These are phyloP conservation scores for Penicillium steckii DNA, from an alignment of 495 filamentous ascomycete genomes.

Conservation along the genomic window DNA sequence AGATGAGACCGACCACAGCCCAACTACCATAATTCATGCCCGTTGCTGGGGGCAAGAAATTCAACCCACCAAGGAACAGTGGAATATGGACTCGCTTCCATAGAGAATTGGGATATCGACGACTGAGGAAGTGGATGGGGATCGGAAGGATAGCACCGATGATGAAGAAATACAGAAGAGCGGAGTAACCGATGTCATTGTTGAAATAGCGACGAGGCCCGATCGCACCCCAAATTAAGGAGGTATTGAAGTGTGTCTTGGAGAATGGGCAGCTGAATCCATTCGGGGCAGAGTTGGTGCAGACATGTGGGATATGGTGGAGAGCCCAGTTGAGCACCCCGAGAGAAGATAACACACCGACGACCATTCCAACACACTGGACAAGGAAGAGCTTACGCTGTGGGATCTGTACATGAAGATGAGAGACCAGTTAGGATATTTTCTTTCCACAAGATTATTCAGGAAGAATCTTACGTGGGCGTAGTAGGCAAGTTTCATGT, in stretches of 20 bases:
- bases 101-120: conserved; percentile 27
- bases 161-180: conserved; percentile 69
- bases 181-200: conserved; percentile 48
- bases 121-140: conserved; percentile 58
- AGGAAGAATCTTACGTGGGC: conserved; percentile 54
- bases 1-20: conserved; percentile 76
- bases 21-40: conserved; percentile 82
- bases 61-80: conserved; percentile 29
- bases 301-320: conserved; percentile 67
- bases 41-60: conserved; percentile 46
- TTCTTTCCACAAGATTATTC: neutral
- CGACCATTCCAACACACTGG: conserved; percentile 61
- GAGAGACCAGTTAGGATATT: neutral
- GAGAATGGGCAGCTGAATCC: conserved; percentile 85
- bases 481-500: conserved; percentile 85
- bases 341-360: conserved; percentile 69
- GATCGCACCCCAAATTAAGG: conserved; percentile 84
- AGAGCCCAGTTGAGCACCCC: conserved; percentile 85
- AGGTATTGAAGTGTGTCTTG: conserved; percentile 81
- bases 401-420: conserved; percentile 63
- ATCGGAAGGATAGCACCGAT: conserved; percentile 70
- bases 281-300: conserved; percentile 71
- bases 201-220: conserved; percentile 65
- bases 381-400: conserved; percentile 69
- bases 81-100: conserved; percentile 28